Conservation (phyloP, 2,329 filamentous ascomycete genomes). For the Aspergillus melleus region DNA sequence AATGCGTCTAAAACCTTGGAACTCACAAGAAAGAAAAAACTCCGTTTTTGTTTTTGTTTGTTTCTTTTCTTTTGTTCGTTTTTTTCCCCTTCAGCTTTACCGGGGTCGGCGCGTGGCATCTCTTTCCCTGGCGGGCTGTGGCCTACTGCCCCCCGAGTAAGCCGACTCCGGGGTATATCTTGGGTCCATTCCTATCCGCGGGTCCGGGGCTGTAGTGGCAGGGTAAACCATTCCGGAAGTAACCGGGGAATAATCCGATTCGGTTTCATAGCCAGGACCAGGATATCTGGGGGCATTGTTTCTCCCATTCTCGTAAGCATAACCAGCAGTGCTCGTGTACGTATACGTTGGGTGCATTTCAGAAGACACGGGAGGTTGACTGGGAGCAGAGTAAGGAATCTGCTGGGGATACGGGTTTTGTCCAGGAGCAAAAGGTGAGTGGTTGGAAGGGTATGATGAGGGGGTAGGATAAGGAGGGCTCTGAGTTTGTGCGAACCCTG, state of each 20-base stretch:
- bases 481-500: constrained; percentile 33
- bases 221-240: constrained; percentile 43
- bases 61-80: neutral
- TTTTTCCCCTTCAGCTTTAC: constrained; percentile 21
- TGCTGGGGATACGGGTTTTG: constrained; percentile 38
- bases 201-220: constrained; percentile 41
- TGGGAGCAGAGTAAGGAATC: constrained; percentile 34
- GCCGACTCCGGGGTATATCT: constrained; percentile 44
- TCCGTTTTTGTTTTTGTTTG: constrained; percentile 8
- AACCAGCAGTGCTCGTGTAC: constrained; percentile 34
- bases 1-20: constrained; percentile 9
- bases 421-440: constrained; percentile 36
- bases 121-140: constrained; percentile 40
- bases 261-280: constrained; percentile 43
- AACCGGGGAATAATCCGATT: constrained; percentile 42
- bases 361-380: constrained; percentile 39
- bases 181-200: constrained; percentile 44
- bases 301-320: constrained; percentile 39
- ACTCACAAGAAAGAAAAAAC: constrained; percentile 14
- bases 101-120: constrained; percentile 40
- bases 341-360: constrained; percentile 43
- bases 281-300: constrained; percentile 44
- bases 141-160: constrained; percentile 40
- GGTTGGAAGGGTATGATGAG: constrained; percentile 33
- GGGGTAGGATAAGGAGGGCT: constrained; percentile 35